Evolutionary conservation across 1,139 yeast genomes (phyloP).

Genomic region (Yamadazyma taylorii): DNA sequence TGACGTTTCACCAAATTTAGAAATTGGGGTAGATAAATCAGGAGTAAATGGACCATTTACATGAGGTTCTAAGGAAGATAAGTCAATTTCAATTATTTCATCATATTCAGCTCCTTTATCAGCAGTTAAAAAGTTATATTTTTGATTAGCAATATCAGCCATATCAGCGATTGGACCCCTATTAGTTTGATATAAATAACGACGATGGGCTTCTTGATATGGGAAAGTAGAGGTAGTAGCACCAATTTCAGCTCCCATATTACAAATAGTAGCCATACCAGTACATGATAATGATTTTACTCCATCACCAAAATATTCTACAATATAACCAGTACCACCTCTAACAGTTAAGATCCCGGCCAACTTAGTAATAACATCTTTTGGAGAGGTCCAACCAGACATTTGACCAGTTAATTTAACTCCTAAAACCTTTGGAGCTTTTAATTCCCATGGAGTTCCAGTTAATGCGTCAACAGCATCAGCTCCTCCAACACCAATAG

Average conservation of each 20-base stretch:
- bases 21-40: conserved; percentile 84
- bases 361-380: conserved; percentile 87
- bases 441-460: conserved; percentile 98
- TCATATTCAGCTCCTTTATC: conserved; percentile 86
- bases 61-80: conserved; percentile 77
- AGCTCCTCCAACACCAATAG: conserved; percentile 99
- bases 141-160: conserved; percentile 64
- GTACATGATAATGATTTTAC: conserved; percentile 84
- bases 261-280: conserved; percentile 99
- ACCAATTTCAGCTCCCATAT: conserved; percentile 99
- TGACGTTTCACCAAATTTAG: conserved; percentile 65
- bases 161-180: conserved; percentile 80
- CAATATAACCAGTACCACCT: conserved; percentile 96
- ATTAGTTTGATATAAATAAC: conserved; percentile 78
- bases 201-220: conserved; percentile 80
- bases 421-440: conserved; percentile 92
- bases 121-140: conserved; percentile 66
- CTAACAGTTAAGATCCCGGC: conserved; percentile 91
- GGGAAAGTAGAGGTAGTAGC: conserved; percentile 98
- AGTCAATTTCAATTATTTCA: conserved; percentile 75
- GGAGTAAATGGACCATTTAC: conserved; percentile 96
- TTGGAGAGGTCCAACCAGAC: conserved; percentile 93
- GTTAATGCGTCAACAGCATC: conserved; percentile 97
- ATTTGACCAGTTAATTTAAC: conserved; percentile 85
- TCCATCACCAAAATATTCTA: conserved; percentile 96